Evolutionary conservation across 805 yeast genomes (phyloP).

Genomic region (Yarrowia osloensis): DNA sequence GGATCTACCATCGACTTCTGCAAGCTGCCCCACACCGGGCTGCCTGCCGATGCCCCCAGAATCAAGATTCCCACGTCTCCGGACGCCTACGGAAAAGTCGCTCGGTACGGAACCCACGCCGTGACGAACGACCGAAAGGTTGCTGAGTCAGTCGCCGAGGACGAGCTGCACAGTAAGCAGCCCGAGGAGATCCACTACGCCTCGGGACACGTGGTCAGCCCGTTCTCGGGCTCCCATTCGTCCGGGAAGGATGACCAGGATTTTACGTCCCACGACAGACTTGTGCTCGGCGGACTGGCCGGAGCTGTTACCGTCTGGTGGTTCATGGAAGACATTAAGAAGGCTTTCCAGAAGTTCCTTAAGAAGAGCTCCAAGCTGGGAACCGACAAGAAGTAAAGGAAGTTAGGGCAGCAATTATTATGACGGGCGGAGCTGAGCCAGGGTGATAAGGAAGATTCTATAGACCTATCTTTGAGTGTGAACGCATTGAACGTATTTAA

Average conservation of each 20-base stretch:
- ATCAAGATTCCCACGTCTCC: constrained; percentile 27
- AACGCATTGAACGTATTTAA: too few species aligned
- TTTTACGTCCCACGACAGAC: constrained; percentile 38
- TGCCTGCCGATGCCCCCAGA: constrained; percentile 38
- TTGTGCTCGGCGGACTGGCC: constrained; percentile 40
- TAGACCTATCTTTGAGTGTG: too few species aligned
- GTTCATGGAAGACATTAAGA: too few species aligned
- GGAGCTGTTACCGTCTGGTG: constrained; percentile 45
- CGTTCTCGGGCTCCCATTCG: neutral
- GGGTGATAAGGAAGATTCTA: too few species aligned
- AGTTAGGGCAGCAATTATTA: too few species aligned
- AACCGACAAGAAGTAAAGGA: too few species aligned
- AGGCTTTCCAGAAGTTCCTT: too few species aligned
- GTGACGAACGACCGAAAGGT: constrained; percentile 7
- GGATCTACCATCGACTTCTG: constrained; percentile 44
- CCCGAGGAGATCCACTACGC: constrained; percentile 21
- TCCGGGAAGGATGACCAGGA: neutral
- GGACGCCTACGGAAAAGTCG: constrained; percentile 19
- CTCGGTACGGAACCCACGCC: constrained; percentile 16
- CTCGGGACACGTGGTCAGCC: constrained; percentile 11
- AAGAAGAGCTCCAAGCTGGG: too few species aligned
- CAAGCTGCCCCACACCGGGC: constrained; percentile 43
- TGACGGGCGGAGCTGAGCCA: too few species aligned
- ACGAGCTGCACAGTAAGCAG: constrained; percentile 14
- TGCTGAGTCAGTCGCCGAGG: constrained; percentile 21